These are phyloP conservation scores for Hypoxylon sp. DNA, from an alignment of 2,329 filamentous ascomycete species.

Conservation along the genomic window DNA sequence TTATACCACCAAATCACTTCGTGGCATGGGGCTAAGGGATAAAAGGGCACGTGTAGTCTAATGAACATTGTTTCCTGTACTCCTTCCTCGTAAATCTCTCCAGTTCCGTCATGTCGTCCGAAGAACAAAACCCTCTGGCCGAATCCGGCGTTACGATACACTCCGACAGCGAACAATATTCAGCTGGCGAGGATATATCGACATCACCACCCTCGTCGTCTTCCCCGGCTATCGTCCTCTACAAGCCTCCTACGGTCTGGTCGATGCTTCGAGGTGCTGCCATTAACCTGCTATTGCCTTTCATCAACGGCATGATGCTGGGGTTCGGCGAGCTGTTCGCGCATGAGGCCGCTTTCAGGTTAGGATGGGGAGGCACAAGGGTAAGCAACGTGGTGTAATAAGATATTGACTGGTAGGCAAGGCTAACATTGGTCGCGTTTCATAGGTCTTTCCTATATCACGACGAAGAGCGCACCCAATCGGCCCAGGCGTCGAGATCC, in stretches of 20 bases:
- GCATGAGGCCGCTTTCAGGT: conserved; percentile 91
- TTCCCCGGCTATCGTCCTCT: conserved; percentile 82
- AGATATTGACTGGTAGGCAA: not conserved
- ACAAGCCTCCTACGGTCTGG: conserved; percentile 90
- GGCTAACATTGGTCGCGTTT: conserved; percentile 5
- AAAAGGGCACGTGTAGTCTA: conserved; percentile 1
- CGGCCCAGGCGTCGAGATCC: conserved; percentile 86
- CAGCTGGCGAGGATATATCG: conserved; percentile 73
- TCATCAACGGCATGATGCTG: conserved; percentile 98
- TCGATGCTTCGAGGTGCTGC: conserved; percentile 87
- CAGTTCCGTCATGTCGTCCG: conserved; percentile 65
- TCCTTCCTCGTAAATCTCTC: not conserved
- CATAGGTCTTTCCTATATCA: conserved; percentile 70
- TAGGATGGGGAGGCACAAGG: conserved; percentile 96
- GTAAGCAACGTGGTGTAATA: conserved; percentile 65
- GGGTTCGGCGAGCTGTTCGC: conserved; percentile 97
- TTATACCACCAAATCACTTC: not conserved
- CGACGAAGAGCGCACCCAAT: conserved; percentile 76
- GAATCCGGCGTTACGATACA: conserved; percentile 83
- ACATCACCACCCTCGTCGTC: conserved; percentile 73
- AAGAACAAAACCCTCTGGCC: conserved; percentile 70
- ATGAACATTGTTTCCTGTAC: not conserved
- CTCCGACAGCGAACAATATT: conserved; percentile 88
- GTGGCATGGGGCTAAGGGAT: conserved; percentile 18
- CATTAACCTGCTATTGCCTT: conserved; percentile 95